Evolutionary conservation across 768 basidiomycete species (phyloP).

Genomic region (Amanita exitialis): DNA sequence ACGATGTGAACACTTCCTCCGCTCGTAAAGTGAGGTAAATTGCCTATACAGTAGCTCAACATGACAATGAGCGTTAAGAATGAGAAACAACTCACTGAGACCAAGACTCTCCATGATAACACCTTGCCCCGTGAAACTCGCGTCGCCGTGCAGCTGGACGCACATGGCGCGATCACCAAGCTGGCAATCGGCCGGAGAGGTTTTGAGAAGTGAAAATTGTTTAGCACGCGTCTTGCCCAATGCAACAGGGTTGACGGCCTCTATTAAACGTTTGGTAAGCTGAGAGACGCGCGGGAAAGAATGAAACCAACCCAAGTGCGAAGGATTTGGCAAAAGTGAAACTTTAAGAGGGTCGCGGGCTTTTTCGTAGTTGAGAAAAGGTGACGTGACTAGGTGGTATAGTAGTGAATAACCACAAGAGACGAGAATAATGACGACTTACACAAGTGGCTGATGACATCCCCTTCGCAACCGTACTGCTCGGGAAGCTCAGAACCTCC

Average conservation of each 20-base stretch:
- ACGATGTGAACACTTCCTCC: slow-evolving; percentile 89
- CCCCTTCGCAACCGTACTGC: slow-evolving; percentile 60
- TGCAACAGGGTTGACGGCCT: slow-evolving; percentile 84
- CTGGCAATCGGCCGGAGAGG: slow-evolving; percentile 40
- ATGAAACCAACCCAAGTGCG: slow-evolving; percentile 47
- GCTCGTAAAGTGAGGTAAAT: slow-evolving; percentile 84
- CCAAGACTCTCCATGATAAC: slow-evolving; percentile 84
- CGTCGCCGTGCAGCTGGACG: slow-evolving; percentile 87
- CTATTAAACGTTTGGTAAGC: slow-evolving; percentile 22
- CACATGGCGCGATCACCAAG: slow-evolving; percentile 73
- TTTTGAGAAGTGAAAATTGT: slow-evolving; percentile 73
- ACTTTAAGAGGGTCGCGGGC: slow-evolving; percentile 47
- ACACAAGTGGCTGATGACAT: slow-evolving; percentile 76
- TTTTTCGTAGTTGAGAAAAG: slow-evolving; percentile 47
- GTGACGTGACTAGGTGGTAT: slow-evolving; percentile 46
- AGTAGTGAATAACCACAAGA: not conserved
- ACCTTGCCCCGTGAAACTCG: slow-evolving; percentile 86
- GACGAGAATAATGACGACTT: slow-evolving; percentile 21
- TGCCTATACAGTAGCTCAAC: slow-evolving; percentile 31
- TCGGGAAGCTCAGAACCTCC: slow-evolving; percentile 67
- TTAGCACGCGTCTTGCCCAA: slow-evolving; percentile 87
- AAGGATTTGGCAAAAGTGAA: slow-evolving; percentile 73
- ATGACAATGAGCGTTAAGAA: not conserved
- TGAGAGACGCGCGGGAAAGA: not conserved
- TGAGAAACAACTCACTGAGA: slow-evolving; percentile 42